Conservation (phyloP, 305 asterid genomes). For the Fraxinus dipetala region DNA sequence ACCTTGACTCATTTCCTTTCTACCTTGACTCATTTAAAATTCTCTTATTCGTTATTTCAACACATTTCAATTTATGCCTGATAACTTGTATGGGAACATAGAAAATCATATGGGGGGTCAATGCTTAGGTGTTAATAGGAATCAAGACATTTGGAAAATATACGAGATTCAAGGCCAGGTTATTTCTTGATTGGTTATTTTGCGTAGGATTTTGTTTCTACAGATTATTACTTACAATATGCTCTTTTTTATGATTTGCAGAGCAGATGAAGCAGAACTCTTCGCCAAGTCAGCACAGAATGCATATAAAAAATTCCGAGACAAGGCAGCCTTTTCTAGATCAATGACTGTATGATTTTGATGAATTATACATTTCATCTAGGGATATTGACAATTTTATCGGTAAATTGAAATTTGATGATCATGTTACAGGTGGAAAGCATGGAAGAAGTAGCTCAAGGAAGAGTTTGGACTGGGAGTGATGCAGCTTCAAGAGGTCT, state of each 20-base stretch:
- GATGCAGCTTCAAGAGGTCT: conserved; percentile 82
- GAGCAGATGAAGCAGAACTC: conserved; percentile 83
- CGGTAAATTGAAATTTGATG: conserved; percentile 23
- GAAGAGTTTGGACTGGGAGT: conserved; percentile 92
- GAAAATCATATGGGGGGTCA: neutral
- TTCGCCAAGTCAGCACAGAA: conserved; percentile 78
- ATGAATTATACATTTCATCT: conserved; percentile 22
- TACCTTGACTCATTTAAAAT: neutral
- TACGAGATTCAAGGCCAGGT: neutral
- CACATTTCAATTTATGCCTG: neutral
- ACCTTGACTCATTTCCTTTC: neutral
- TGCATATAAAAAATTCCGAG: conserved; percentile 71
- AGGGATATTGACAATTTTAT: neutral
- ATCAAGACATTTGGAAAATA: neutral
- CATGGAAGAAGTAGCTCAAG: conserved; percentile 95
- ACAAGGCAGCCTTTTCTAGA: conserved; percentile 92
- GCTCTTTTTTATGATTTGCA: conserved; percentile 28
- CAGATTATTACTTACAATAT: neutral
- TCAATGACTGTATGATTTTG: conserved; percentile 67
- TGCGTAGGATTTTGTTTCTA: neutral
- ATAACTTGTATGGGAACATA: neutral
- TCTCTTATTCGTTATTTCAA: neutral
- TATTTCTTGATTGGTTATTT: neutral
- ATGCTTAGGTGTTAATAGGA: neutral
- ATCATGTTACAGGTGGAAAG: conserved; percentile 53